Evolutionary conservation across 164 flowering plant genomes (phyloP), one percentile per base, ranked within the genome.

Genomic region (Macadamia integrifolia): DNA sequence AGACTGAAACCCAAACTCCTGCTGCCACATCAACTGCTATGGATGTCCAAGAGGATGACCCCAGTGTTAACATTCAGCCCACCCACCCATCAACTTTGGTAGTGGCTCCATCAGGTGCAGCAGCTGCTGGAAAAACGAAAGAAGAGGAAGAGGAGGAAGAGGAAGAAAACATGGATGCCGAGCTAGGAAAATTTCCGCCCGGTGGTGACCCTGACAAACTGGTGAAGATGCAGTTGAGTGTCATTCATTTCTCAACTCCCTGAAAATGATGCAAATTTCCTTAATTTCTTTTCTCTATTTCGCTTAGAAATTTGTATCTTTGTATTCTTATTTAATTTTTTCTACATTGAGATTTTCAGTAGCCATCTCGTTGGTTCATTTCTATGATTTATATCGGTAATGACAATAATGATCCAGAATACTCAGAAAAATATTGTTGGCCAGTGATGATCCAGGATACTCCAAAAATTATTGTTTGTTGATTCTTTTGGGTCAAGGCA

Each of bases 91-190:
- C 78, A 23, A 60, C 76, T n/a, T 72, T 84, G 1, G 66, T 75
- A 1, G 62, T 68, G 31, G 62, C 71, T 44, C 9, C 68, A 17
- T 64, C 44, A 6, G 30, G 74, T 6, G 66, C 56, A 35, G 75
- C 64, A n/a, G 66, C 76, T 2, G 55, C 67, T 48, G 79, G 74
- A 35, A 90, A 88, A 74, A 64, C 62, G 50, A 93, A 88, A 73
- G 93, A 89, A 23, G 94, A 89, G 0, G 92, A 91, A 4, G 98
- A 93, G 10, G 98, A 91, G 35, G 98, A 91, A 53, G 97, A 93
- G 62, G 98, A 93, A 71, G 98, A 93, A 64, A 88, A 85, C 71
- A 78, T 89, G 90, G 97, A 93, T n/a, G 87, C 88, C 66, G 94
- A 91, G 80, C 85, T 93, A 42, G 80, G 83, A 42, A 91, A 89